Base-by-base conservation (phyloP, 148 eudicot species). In the Limonium bicolor region DNA sequence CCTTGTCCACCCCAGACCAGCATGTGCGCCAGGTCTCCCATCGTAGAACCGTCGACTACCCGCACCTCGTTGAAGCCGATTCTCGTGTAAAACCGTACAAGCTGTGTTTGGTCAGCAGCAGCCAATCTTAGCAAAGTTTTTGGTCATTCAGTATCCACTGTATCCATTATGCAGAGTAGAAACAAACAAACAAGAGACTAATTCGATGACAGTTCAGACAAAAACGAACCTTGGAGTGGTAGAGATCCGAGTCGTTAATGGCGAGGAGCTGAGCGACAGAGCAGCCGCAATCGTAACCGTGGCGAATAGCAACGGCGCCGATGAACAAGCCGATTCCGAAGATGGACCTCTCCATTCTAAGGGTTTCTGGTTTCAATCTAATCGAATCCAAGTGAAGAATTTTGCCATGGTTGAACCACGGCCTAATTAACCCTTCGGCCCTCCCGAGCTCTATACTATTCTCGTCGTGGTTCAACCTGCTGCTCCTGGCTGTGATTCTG, bases 1-100 rank as follows among this genome's bases (percentile, higher is more conserved):
- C 96, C 96, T 46, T 61, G 69, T 15, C 94, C 96, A 42, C 96
- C 96, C 96, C 96, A 87, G 0, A 76, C 82, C 30, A 87, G 43
- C 88, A 76, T 68, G 51, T 87, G 80, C 3, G 60, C 52, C 7
- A 71, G 19, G 45, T 87, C 96, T 48, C 68, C 78, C n/a, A 84
- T 30, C 2, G 86, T 73, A 12, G 76, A 69, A 21, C 94, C 96
- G 16, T 47, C 74, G 15, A 90, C 97, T 62, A 83, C 82, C 51
- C 69, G 68, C 37, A 90, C 93, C 8, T 52, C 54, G 55, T 71
- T 71, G 77, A 90, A 90, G 34, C 97, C 97, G 44, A 90, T 58
- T 67, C 97, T 77, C 28, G 48, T 63, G 56, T 88, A 83, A 37
- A 83, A 88, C 62, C 59, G 74, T 14, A 83, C 92, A 8, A 88